phyloP scores from a whole-genome alignment of 176 grass and related monocot species.

The Cymbopogon citratus region DNA sequence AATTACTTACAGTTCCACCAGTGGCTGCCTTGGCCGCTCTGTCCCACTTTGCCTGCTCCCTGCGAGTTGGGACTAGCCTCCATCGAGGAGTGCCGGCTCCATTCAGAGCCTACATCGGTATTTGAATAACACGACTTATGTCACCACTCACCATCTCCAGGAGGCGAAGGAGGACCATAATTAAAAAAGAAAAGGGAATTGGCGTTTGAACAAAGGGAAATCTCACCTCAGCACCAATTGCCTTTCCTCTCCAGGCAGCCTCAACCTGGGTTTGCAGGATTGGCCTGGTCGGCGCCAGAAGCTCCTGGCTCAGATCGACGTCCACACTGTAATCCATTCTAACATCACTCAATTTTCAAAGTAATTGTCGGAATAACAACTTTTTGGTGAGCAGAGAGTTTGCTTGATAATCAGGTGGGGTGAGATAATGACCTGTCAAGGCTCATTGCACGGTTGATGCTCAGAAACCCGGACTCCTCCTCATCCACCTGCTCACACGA shows the following conservation, averaged over 20 bases:
- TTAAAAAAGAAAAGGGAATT: neutral
- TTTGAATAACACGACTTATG: constrained; percentile 25
- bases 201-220: neutral
- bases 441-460: constrained; percentile 73
- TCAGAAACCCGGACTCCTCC: constrained; percentile 69
- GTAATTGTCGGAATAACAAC: neutral
- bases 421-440: constrained; percentile 65
- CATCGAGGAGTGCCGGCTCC: constrained; percentile 46
- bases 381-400: neutral
- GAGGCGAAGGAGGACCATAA: neutral
- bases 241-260: constrained; percentile 60
- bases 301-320: constrained; percentile 92
- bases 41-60: constrained; percentile 84
- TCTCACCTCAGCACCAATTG: constrained; percentile 45
- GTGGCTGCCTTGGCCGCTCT: constrained; percentile 69
- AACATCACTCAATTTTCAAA: neutral
- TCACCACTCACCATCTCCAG: neutral
- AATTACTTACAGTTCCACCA: constrained; percentile 64
- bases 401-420: neutral
- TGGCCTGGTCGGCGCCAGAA: constrained; percentile 61
- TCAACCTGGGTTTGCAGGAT: constrained; percentile 75
- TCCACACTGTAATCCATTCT: constrained; percentile 53
- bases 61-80: constrained; percentile 83
- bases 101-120: constrained; percentile 41
- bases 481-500: constrained; percentile 47